Evolutionary conservation across 1,139 yeast genomes (phyloP), one percentile per base, ranked within the genome.

Genomic region (Saccharomyces pastorianus): DNA sequence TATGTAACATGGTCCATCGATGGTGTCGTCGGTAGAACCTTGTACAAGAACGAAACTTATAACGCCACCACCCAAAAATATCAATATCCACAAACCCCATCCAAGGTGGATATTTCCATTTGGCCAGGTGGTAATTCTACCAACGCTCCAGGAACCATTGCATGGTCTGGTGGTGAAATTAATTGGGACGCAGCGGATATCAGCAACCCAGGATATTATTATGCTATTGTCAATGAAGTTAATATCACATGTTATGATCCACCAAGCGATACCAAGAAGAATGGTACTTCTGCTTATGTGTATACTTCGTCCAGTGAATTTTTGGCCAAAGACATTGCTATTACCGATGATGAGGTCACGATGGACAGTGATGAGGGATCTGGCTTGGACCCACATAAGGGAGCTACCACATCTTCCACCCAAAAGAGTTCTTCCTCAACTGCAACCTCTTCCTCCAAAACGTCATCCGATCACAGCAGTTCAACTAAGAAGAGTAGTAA

Each of bases 111-210:
- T 73, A 71, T 88, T 58, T 88, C 96, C 8, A 71, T 91, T 59
- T 91, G 97, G 97, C 96, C 97, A 6, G 97, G 86, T 73, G 97
- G 96, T 65, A 81, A 77, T 60, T 69, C 82, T 17, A 66, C 79
- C 50, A 81, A 80, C 66, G 83, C 83, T 28, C 67, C 71, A 54
- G 97, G 97, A 73, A 90, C 96, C 41, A 77, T 83, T 62, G 88
- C 80, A 61, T 90, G 97, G 97, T 95, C 96, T 50, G 97, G 97
- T 73, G 97, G 97, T 72, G 76, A 65, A 20, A 82, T 90, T 60
- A 77, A 89, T 74, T 91, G 97, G 96, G 73, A 84, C 69, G 78
- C 93, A 32, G 70, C 76, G 5, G 96, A 89, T 71, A 81, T 89
- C 58, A 64, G 76, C 57, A 74, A 85, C 56, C 80, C 84, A 51